phyloP scores from a whole-genome alignment of 208 protist genomes.

The Trypanosomatidae sp. region DNA sequence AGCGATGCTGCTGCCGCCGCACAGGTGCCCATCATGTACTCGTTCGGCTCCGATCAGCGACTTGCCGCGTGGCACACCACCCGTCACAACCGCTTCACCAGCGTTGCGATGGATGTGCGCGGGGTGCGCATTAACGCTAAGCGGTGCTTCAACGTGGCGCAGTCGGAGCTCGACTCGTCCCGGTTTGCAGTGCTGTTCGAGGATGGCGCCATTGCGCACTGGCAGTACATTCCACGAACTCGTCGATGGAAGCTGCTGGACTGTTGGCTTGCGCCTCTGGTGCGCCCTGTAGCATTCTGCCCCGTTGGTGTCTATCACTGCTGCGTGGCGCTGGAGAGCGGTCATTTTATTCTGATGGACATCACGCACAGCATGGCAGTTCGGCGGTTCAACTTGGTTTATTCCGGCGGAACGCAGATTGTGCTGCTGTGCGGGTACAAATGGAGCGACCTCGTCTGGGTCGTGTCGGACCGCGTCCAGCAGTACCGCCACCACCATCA shows the following conservation, averaged over 20 bases:
- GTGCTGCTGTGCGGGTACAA: conserved; percentile 61
- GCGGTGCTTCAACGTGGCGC: conserved; percentile 56
- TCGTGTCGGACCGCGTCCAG: conserved; percentile 60
- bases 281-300: conserved; percentile 47
- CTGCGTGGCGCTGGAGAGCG: conserved; percentile 69
- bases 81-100: conserved; percentile 43
- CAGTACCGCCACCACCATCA: conserved; percentile 69
- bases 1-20: neutral
- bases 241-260: conserved; percentile 58
- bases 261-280: conserved; percentile 44
- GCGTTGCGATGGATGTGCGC: conserved; percentile 62
- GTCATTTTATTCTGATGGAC: conserved; percentile 72
- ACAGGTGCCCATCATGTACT: conserved; percentile 73
- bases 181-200: conserved; percentile 76
- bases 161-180: conserved; percentile 49
- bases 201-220: conserved; percentile 71
- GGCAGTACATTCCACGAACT: conserved; percentile 47
- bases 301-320: conserved; percentile 39
- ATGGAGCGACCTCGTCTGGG: conserved; percentile 71
- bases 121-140: conserved; percentile 69
- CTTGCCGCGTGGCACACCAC: conserved; percentile 73
- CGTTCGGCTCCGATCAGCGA: conserved; percentile 71
- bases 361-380: conserved; percentile 48
- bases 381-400: conserved; percentile 68
- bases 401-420: conserved; percentile 74